These are phyloP conservation scores for Kwoniella sp. DNA, from an alignment of 768 basidiomycete genomes.

Conservation along the genomic window DNA sequence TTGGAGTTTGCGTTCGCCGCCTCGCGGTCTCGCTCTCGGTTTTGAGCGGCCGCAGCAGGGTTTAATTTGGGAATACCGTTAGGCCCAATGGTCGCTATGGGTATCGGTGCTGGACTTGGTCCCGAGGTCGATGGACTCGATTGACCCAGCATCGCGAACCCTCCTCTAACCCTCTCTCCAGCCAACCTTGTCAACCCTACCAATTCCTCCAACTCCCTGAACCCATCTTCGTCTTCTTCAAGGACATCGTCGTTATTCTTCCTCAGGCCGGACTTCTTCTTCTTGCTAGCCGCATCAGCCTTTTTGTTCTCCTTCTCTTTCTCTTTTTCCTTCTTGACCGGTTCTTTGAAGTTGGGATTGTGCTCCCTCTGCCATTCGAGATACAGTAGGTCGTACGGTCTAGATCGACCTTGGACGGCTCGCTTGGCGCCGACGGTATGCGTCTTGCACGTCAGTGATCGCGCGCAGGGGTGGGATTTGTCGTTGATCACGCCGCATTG, in stretches of 20 bases:
- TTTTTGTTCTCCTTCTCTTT: not conserved
- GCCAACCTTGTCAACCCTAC: conserved; percentile 32
- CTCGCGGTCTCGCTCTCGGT: not conserved
- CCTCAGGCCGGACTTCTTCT: conserved; percentile 21
- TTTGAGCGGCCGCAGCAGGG: conserved; percentile 1
- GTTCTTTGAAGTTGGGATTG: conserved; percentile 53
- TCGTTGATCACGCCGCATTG: conserved; percentile 98
- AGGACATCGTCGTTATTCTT: not conserved
- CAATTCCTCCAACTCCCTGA: conserved; percentile 41
- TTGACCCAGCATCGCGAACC: not conserved
- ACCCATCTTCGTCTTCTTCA: conserved; percentile 39
- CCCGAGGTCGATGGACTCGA: not conserved
- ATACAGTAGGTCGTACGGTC: conserved; percentile 79
- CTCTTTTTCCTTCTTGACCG: conserved; percentile 15
- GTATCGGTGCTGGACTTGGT: not conserved
- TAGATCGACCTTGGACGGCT: conserved; percentile 80
- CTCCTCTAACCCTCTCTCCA: conserved; percentile 23
- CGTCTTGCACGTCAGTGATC: conserved; percentile 95
- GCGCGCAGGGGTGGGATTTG: conserved; percentile 86
- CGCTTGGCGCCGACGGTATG: conserved; percentile 97
- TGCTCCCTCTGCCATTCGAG: conserved; percentile 70
- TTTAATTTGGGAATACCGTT: not conserved
- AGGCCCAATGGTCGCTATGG: not conserved
- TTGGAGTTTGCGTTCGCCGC: not conserved
- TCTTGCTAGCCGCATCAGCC: conserved; percentile 1